Conservation (phyloP, 805 yeast genomes). For the Candida caryicola region DNA sequence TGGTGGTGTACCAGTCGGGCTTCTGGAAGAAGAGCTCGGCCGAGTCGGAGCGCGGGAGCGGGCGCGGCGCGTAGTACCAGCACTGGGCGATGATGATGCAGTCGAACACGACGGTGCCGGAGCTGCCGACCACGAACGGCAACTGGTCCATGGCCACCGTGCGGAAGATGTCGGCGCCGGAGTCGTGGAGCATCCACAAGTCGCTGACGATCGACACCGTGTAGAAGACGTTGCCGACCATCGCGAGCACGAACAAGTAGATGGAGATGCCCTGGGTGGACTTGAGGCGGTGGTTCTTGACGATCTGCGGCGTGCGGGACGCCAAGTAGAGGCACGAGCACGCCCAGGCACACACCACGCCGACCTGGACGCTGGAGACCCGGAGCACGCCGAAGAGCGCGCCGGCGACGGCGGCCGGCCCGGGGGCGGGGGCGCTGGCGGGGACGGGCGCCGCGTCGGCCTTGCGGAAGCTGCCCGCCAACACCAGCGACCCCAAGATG, state of each 20-base stretch:
- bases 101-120: conserved; percentile 29
- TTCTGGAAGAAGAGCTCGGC: conserved; percentile 26
- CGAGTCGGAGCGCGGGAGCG: background rate
- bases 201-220: conserved; percentile 32
- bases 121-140: conserved; percentile 81
- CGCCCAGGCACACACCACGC: conserved; percentile 32
- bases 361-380: conserved; percentile 12
- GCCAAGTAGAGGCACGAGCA: conserved; percentile 30
- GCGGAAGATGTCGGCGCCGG: conserved; percentile 9
- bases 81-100: conserved; percentile 32
- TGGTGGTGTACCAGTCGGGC: conserved; percentile 40
- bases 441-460: conserved; percentile 11
- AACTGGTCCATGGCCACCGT: conserved; percentile 50
- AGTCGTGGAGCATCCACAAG: conserved; percentile 22
- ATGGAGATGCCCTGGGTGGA: conserved; percentile 37
- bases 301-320: conserved; percentile 37
- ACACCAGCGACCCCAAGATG: conserved; percentile 13
- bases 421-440: too few species aligned
- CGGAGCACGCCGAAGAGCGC: background rate
- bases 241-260: conserved; percentile 32
- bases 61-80: conserved; percentile 18
- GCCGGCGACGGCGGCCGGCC: background rate
- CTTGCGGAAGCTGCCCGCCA: conserved; percentile 12
- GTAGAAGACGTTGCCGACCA: conserved; percentile 36
- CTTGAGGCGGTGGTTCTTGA: conserved; percentile 25